Base-by-base conservation (phyloP, 305 asterid species). In the Fraxinus velutina region DNA sequence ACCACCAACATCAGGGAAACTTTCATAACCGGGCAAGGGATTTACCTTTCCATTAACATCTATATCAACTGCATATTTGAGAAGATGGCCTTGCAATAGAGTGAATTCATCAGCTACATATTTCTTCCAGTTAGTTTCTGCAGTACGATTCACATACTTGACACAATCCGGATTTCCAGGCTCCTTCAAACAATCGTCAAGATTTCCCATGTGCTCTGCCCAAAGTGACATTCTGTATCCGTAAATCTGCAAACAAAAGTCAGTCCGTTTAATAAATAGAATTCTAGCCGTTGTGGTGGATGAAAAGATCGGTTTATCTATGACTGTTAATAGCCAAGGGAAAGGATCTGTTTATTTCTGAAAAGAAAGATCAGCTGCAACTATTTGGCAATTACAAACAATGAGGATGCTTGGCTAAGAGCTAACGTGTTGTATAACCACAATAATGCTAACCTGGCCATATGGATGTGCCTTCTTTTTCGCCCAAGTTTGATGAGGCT, bases 161-260 rank as follows among this genome's bases (percentile, higher is more conserved):
- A 92, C 90, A 22, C 98, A 94, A 0, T 87, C 90, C 73, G 85
- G 57, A 71, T 78, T 85, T 52, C 87, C 85, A 0, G 97, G 92
- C 9, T 89, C 90, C 73, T 81, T 84, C 83, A 91, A 89, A 75
- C 91, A 80, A 3, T 81, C n/a, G 0, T 91, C 90, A 0, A 92
- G 42, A 70, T 42, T 82, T 57, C 91, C 97, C 89, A 91, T 47
- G 80, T 95, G 99, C 89, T 95, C 98, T 1, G 98, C 94, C 99
- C 99, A 96, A 5, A 96, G 86, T 47, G 99, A 95, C 92, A 90
- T 89, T 86, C 99, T 85, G 77, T 93, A 95, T 42, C 99, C 98
- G 30, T 91, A 89, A 55, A 94, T 86, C 97, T 93, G 88, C 87
- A 78, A 6, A 77, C 17, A 60, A 37, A 81, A 33, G 27, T 22